Percentiles rank a stretch among this genome's conserved stretches.
Evolutionary conservation across 345 rosid species (phyloP).

Genomic region (Chamaenerion angustifolium): DNA sequence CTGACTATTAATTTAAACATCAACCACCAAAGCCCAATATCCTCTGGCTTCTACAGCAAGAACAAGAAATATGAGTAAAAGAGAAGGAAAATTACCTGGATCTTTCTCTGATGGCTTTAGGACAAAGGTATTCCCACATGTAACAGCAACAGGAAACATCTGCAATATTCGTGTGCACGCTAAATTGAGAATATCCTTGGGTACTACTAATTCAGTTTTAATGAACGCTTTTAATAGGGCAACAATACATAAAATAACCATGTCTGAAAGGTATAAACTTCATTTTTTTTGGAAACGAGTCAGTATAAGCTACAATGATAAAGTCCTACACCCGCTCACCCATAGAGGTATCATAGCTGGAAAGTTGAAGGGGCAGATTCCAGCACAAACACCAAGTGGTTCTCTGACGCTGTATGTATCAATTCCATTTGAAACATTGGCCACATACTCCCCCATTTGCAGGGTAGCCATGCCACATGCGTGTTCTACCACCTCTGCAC

Average conservation of each 20-base stretch:
- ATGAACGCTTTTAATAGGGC: no score
- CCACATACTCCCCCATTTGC: conserved; percentile 92
- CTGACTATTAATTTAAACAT: no score
- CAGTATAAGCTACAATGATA: conserved; percentile 4
- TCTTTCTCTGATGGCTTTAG: conserved; percentile 97
- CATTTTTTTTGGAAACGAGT: neutral
- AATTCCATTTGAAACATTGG: conserved; percentile 81
- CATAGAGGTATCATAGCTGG: conserved; percentile 99
- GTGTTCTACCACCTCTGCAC: conserved; percentile 94
- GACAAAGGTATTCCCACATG: conserved; percentile 89
- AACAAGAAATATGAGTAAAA: neutral
- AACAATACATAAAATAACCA: no score
- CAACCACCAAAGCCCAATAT: neutral
- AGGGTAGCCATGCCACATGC: conserved; percentile 93
- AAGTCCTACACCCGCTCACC: conserved; percentile 23
- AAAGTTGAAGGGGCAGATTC: conserved; percentile 95
- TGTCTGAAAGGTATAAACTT: no score
- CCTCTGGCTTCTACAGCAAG: neutral
- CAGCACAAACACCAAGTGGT: conserved; percentile 97
- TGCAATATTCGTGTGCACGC: conserved; percentile 14
- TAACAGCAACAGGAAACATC: conserved; percentile 94
- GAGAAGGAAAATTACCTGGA: conserved; percentile 38
- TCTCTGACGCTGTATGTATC: conserved; percentile 89
- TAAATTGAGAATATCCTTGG: no score
- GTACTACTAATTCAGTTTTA: no score